A percentile compares a stretch with the other conserved stretches of the same genome.
Conservation (phyloP, 139 green algal species). For the Coccomyxa sp. region DNA sequence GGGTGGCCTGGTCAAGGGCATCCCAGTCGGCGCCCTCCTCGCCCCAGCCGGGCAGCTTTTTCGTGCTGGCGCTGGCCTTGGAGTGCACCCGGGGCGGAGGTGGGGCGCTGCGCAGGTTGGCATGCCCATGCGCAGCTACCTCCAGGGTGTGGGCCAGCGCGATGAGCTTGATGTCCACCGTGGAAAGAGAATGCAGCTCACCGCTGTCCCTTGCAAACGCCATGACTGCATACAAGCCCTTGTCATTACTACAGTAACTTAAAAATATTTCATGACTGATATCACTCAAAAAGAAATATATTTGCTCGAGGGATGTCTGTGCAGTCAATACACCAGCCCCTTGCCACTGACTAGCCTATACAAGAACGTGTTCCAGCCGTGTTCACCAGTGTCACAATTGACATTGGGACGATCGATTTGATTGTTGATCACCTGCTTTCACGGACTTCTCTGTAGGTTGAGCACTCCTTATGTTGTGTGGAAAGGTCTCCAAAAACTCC, state of each 20-base stretch:
- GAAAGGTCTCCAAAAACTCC: conserved; percentile 50
- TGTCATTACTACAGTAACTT: not conserved
- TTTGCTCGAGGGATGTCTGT: not conserved
- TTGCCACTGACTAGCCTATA: no score
- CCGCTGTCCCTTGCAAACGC: conserved; percentile 81
- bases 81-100: not conserved
- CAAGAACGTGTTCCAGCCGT: no score
- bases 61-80: not conserved
- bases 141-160: conserved; percentile 80
- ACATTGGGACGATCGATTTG: no score
- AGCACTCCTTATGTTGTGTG: conserved; percentile 48
- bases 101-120: conserved; percentile 41
- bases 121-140: conserved; percentile 45
- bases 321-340: not conserved
- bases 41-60: conserved; percentile 77
- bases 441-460: conserved; percentile 69
- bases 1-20: conserved; percentile 38
- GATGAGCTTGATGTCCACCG: conserved; percentile 75
- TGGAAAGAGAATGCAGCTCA: conserved; percentile 80
- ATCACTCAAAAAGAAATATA: not conserved
- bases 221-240: conserved; percentile 53
- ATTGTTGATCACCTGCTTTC: conserved; percentile 47
- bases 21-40: conserved; percentile 62
- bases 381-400: no score
- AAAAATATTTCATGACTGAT: no score